phyloP scores from a whole-genome alignment of 768 basidiomycete genomes.

The Leccinum rimulosum region DNA sequence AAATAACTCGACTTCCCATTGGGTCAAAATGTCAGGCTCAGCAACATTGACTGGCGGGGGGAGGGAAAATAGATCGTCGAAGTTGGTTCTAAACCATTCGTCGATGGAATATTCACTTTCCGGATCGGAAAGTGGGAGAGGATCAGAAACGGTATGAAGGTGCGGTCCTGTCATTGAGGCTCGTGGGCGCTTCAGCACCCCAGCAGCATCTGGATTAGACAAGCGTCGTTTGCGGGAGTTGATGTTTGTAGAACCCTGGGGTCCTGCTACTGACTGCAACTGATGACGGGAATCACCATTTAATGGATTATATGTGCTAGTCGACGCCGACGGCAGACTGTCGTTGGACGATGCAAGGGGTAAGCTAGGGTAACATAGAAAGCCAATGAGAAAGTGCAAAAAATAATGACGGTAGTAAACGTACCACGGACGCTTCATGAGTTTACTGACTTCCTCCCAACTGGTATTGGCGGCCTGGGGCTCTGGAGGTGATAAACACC shows the following conservation, averaged over 20 bases:
- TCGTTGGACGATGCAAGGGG: too few species aligned
- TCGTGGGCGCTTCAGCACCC: constrained; percentile 28
- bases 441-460: too few species aligned
- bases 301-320: too few species aligned
- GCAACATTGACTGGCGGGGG: constrained; percentile 4
- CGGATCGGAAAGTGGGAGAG: constrained; percentile 7
- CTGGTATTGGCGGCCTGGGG: too few species aligned
- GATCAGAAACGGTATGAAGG: constrained; percentile 30
- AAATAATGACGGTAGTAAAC: too few species aligned
- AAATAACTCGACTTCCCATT: constrained; percentile 35
- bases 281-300: too few species aligned
- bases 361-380: too few species aligned
- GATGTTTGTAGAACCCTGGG: too few species aligned
- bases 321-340: too few species aligned
- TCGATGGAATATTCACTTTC: constrained; percentile 28
- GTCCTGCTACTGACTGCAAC: too few species aligned
- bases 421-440: too few species aligned
- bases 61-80: constrained; percentile 19
- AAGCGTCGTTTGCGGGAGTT: constrained; percentile 3
- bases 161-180: constrained; percentile 15
- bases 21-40: constrained; percentile 24
- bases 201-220: constrained; percentile 29
- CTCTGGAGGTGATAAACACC: not conserved
- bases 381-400: too few species aligned
- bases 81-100: constrained; percentile 34